A percentile compares a stretch with the other conserved stretches of the same genome.
These are phyloP conservation scores for Casuarina glauca DNA, from an alignment of 306 rosid genomes.

Conservation along the genomic window DNA sequence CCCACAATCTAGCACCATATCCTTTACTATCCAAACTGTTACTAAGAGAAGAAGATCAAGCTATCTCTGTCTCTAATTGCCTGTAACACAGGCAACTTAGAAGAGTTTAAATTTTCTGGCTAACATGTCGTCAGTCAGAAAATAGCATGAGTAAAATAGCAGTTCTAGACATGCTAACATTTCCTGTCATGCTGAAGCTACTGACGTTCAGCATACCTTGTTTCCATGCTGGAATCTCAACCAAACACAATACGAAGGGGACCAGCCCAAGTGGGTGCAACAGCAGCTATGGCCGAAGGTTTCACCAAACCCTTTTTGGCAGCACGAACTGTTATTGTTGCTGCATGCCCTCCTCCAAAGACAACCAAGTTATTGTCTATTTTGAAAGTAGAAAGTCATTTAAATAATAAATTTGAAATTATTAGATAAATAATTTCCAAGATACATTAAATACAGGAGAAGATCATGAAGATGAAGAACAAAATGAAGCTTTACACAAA, in stretches of 20 bases:
- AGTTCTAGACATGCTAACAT: not conserved
- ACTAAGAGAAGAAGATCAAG: not conserved
- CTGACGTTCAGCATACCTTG: constrained; percentile 52
- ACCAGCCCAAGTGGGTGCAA: constrained; percentile 97
- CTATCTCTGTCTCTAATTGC: not conserved
- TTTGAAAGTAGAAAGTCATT: constrained; percentile 29
- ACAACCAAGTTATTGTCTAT: constrained; percentile 71
- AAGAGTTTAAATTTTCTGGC: not conserved
- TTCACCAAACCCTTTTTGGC: constrained; percentile 76
- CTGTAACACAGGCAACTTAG: not conserved
- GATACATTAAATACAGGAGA: not conserved
- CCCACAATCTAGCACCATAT: constrained; percentile 8
- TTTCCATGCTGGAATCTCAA: constrained; percentile 90
- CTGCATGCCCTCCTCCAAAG: constrained; percentile 96
- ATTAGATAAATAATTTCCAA: not conserved
- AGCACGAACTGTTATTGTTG: constrained; percentile 69
- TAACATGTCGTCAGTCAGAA: constrained; percentile 10
- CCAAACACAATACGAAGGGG: constrained; percentile 98
- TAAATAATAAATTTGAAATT: not conserved
- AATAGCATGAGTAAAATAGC: not conserved
- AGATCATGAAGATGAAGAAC: not conserved
- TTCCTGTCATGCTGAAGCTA: constrained; percentile 4
- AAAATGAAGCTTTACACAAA: not conserved
- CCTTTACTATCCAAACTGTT: not conserved
- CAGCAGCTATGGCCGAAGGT: constrained; percentile 81